Evolutionary conservation across 2,329 filamentous ascomycete genomes (phyloP).

Genomic region (Gremmenia infestans): DNA sequence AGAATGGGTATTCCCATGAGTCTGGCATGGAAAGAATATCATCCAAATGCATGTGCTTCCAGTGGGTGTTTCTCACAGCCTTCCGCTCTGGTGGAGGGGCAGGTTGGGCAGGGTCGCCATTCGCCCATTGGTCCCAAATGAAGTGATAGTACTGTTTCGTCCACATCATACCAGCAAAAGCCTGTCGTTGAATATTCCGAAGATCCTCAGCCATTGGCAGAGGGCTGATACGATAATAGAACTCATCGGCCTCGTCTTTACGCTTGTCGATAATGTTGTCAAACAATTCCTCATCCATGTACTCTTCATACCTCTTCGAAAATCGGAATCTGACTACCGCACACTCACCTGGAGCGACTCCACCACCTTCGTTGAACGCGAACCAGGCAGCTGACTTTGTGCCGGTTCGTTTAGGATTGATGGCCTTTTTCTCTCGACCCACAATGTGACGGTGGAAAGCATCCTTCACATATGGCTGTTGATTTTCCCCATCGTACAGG

Average conservation of each 20-base stretch:
- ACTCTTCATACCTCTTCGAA: slow-evolving; percentile 68
- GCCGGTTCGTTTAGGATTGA: slow-evolving; percentile 75
- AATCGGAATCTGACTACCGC: slow-evolving; percentile 92
- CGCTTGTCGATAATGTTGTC: slow-evolving; percentile 86
- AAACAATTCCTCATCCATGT: slow-evolving; percentile 87
- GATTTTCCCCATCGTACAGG: slow-evolving; percentile 75
- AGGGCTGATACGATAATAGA: slow-evolving; percentile 89
- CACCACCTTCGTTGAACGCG: slow-evolving; percentile 82
- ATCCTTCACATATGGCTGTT: slow-evolving; percentile 84
- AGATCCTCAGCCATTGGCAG: slow-evolving; percentile 91
- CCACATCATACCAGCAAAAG: slow-evolving; percentile 97
- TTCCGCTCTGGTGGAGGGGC: slow-evolving; percentile 79
- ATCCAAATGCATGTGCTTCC: slow-evolving; percentile 93
- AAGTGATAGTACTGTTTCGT: slow-evolving; percentile 97
- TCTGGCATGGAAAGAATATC: slow-evolving; percentile 97
- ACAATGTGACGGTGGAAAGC: slow-evolving; percentile 89
- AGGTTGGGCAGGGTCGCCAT: slow-evolving; percentile 83
- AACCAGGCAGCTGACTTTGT: slow-evolving; percentile 94
- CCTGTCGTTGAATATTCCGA: slow-evolving; percentile 91
- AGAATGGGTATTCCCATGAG: slow-evolving; percentile 98
- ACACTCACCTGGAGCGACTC: slow-evolving; percentile 84
- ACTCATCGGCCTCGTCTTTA: slow-evolving; percentile 88
- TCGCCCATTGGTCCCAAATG: slow-evolving; percentile 97
- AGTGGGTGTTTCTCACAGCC: slow-evolving; percentile 76
- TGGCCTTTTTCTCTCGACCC: slow-evolving; percentile 68